Conservation (phyloP, 176 grass and related monocot species). For the Oryza coarctata region DNA sequence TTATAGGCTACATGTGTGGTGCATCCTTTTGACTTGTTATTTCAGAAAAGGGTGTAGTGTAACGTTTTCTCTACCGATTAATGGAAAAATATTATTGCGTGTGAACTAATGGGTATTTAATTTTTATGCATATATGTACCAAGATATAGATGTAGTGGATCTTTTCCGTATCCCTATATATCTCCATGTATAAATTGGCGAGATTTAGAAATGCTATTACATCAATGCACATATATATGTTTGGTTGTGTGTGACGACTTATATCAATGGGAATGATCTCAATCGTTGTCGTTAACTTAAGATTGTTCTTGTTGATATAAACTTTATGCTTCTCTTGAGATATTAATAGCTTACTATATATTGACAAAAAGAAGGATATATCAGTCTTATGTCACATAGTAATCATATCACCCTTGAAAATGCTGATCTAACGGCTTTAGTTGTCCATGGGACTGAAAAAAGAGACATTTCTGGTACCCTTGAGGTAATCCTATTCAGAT, state of each 20-base stretch:
- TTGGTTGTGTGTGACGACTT: neutral
- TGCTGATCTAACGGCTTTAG: too few relatives aligned
- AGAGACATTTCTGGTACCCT: too few relatives aligned
- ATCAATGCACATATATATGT: neutral
- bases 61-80: neutral
- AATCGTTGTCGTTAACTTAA: neutral
- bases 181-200: neutral
- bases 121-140: neutral
- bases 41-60: neutral
- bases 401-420: too few relatives aligned
- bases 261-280: neutral
- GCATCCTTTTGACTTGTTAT: neutral
- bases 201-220: neutral
- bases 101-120: neutral
- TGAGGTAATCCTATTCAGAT: too few relatives aligned
- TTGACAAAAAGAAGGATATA: neutral
- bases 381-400: neutral
- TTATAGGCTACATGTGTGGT: neutral
- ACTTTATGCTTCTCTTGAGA: neutral
- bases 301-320: neutral
- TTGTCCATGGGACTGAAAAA: too few relatives aligned
- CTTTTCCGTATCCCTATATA: neutral
- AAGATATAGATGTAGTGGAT: neutral
- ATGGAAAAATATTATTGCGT: neutral
- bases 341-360: neutral